These are phyloP conservation scores for Verticillium dahliae DNA, from an alignment of 2,329 filamentous ascomycete genomes.

Conservation along the genomic window DNA sequence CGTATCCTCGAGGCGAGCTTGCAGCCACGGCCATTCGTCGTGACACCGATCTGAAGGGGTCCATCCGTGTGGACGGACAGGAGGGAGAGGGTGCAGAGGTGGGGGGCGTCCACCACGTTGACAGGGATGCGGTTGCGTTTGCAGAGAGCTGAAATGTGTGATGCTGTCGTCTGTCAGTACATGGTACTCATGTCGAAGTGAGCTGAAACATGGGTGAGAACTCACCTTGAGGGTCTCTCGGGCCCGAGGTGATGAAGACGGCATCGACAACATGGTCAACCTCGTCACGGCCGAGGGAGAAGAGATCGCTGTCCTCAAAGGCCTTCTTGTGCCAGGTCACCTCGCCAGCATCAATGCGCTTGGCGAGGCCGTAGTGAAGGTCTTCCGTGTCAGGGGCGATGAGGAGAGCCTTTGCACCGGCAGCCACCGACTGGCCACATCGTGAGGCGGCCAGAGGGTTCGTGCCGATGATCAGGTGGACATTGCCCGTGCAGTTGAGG, in stretches of 20 bases:
- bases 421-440: conserved; percentile 71
- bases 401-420: conserved; percentile 74
- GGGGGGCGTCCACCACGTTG: conserved; percentile 83
- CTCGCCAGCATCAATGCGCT: conserved; percentile 58
- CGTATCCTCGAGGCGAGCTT: conserved; percentile 87
- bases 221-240: conserved; percentile 35
- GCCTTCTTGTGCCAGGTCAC: conserved; percentile 59
- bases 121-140: conserved; percentile 77
- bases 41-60: conserved; percentile 89
- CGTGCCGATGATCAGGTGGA: conserved; percentile 81
- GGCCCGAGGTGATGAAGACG: conserved; percentile 72
- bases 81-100: conserved; percentile 82
- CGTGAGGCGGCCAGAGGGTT: conserved; percentile 83
- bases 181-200: conserved; percentile 4
- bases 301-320: conserved; percentile 68
- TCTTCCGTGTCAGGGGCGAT: conserved; percentile 62
- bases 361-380: conserved; percentile 51
- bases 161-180: conserved; percentile 30
- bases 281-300: conserved; percentile 70
- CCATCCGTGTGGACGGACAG: conserved; percentile 86
- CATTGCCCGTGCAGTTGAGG: conserved; percentile 60
- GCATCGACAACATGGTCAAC: conserved; percentile 77
- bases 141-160: conserved; percentile 69
- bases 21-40: conserved; percentile 90
- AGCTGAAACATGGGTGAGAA: neutral